A percentile compares a stretch with the other conserved stretches of the same genome.
These are phyloP conservation scores for Exophiala viscosa DNA, from an alignment of 2,329 filamentous ascomycete genomes.

Conservation along the genomic window DNA sequence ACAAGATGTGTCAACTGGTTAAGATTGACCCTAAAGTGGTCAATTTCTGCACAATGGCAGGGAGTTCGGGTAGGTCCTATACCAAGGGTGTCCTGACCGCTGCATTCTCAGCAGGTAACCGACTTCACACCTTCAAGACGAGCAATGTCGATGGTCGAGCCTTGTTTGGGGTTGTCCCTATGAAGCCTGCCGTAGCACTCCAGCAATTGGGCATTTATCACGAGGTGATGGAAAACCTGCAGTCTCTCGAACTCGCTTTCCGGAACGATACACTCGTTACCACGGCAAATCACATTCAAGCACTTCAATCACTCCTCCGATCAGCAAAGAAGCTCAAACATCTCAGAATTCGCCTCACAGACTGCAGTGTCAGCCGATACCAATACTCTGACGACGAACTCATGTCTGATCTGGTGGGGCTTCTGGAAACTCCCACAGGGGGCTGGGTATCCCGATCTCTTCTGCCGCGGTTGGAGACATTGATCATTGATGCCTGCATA, in stretches of 20 bases:
- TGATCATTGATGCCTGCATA: constrained; percentile 19
- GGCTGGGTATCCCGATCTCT: constrained; percentile 15
- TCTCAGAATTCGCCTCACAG: constrained; percentile 16
- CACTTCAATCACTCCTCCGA: constrained; percentile 14
- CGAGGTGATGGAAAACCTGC: constrained; percentile 13
- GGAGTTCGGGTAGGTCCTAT: constrained; percentile 13
- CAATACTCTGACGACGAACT: constrained; percentile 18
- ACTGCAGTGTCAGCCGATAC: constrained; percentile 14
- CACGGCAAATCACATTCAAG: constrained; percentile 16
- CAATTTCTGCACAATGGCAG: constrained; percentile 10
- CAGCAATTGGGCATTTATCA: constrained; percentile 19
- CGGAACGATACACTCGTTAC: constrained; percentile 11
- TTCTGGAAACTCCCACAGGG: constrained; percentile 16
- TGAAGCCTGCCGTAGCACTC: constrained; percentile 9
- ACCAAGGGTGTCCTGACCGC: constrained; percentile 20
- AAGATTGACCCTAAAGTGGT: constrained; percentile 9
- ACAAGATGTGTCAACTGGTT: constrained; percentile 11
- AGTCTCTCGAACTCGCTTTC: constrained; percentile 19
- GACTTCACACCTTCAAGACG: constrained; percentile 15
- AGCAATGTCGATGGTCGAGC: constrained; percentile 13
- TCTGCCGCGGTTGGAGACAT: constrained; percentile 14
- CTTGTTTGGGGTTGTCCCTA: constrained; percentile 16
- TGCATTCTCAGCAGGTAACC: constrained; percentile 13
- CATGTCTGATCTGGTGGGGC: constrained; percentile 14
- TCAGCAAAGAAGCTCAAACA: constrained; percentile 12